Evolutionary conservation across 78 protist species (phyloP), one percentile per base, ranked within the genome.

Genomic region (Guillardia theta): DNA sequence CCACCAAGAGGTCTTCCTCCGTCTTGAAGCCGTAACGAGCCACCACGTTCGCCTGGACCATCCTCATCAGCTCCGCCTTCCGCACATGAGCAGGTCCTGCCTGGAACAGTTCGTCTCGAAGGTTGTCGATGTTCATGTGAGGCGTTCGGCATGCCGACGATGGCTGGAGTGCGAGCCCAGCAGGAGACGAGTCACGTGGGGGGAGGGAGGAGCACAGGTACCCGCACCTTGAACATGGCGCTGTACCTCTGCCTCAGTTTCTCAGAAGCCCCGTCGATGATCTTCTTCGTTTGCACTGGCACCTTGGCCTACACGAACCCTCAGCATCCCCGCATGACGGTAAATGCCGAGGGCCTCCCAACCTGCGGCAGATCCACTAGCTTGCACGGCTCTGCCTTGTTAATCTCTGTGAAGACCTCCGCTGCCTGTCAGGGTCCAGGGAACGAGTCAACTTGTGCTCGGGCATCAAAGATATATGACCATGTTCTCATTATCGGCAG

Each of bases 381-480:
- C 50, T 43, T 37, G 50, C 90, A 78, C n/a, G 90, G 90, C 48
- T 78, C 90, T 6, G 90, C 90, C 90, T 78, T 78, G 90, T 78
- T 78, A 50, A 78, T 78, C 90, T 78, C 90, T 22, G 90, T 78
- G 90, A 78, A 78, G 30, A 78, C 39, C 90, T 78, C 90, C 9
- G 90, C 90, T 8, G 90, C 90, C 90, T n/a, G n/a, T n/a, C n/a
- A n/a, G n/a, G n/a, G n/a, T n/a, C n/a, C n/a, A n/a, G n/a, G n/a
- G n/a, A n/a, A n/a, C n/a, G n/a, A n/a, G n/a, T n/a, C n/a, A n/a
- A n/a, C n/a, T n/a, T n/a, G n/a, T n/a, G n/a, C n/a, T n/a, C n/a
- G n/a, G n/a, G n/a, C n/a, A n/a, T n/a, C n/a, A n/a, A n/a, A n/a
- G n/a, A n/a, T n/a, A n/a, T n/a, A n/a, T n/a, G n/a, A n/a, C n/a